Conservation (phyloP, 352 stramenopile genomes). For the Phytophthora rubi region DNA sequence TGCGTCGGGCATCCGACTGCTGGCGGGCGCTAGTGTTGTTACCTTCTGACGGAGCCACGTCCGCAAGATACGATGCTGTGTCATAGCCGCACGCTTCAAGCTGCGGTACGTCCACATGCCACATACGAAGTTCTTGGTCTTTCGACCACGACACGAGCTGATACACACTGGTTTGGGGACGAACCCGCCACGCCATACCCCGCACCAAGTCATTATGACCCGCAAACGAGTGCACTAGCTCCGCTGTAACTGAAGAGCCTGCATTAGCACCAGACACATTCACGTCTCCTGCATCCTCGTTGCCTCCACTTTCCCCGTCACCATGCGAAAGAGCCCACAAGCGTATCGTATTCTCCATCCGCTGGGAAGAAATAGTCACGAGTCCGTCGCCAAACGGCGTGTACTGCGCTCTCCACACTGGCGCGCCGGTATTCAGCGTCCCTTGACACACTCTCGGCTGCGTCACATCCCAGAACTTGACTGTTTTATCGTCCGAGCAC, state of each 20-base stretch:
- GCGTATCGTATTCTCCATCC: constrained; percentile 64
- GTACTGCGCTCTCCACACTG: constrained; percentile 77
- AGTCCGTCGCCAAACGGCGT: constrained; percentile 84
- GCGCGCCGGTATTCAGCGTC: constrained; percentile 60
- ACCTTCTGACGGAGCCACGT: constrained; percentile 34
- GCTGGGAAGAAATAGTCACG: constrained; percentile 71
- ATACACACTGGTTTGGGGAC: constrained; percentile 47
- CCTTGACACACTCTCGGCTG: constrained; percentile 71
- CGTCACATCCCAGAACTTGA: constrained; percentile 85
- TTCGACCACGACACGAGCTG: constrained; percentile 86
- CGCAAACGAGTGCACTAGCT: constrained; percentile 66
- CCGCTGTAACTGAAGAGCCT: constrained; percentile 32
- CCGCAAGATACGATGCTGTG: constrained; percentile 44
- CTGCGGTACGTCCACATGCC: constrained; percentile 68
- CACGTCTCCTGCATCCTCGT: constrained; percentile 17
- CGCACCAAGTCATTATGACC: constrained; percentile 72
- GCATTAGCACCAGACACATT: constrained; percentile 21
- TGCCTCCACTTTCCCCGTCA: constrained; percentile 22
- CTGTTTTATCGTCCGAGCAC: constrained; percentile 85
- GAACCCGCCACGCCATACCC: constrained; percentile 70
- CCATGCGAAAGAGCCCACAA: constrained; percentile 69
- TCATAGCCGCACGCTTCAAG: constrained; percentile 70
- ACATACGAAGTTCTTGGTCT: constrained; percentile 80
- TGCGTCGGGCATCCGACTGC: constrained; percentile 19
- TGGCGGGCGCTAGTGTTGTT: constrained; percentile 27